Evolutionary conservation across 2,329 filamentous ascomycete species (phyloP).

Genomic region (Scedosporium boydii): DNA sequence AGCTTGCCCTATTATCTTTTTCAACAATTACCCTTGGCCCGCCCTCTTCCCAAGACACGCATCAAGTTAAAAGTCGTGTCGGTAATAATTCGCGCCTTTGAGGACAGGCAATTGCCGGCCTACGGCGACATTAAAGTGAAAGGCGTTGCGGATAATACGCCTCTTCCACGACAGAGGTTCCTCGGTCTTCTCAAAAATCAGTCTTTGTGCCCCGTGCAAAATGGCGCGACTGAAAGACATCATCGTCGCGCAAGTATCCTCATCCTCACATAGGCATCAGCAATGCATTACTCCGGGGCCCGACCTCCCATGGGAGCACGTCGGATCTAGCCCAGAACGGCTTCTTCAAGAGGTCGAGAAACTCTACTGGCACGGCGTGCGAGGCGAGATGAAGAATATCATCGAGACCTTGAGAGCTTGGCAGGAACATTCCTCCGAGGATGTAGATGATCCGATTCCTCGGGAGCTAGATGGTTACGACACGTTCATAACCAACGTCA

Average conservation of each 20-base stretch:
- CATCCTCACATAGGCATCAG: neutral
- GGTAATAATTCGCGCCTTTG: too few species aligned
- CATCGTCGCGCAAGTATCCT: neutral
- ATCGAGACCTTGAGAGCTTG: constrained; percentile 23
- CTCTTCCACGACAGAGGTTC: too few species aligned
- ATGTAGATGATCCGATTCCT: constrained; percentile 16
- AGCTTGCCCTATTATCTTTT: too few species aligned
- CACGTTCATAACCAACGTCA: constrained; percentile 27
- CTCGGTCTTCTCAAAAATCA: too few species aligned
- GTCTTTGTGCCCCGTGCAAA: neutral
- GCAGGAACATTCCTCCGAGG: constrained; percentile 12
- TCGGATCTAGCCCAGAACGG: constrained; percentile 4
- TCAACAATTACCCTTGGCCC: too few species aligned
- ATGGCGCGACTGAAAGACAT: neutral
- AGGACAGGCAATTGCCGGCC: too few species aligned
- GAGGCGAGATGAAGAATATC: constrained; percentile 23
- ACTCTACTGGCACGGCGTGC: constrained; percentile 28
- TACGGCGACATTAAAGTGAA: too few species aligned
- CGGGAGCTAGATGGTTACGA: constrained; percentile 25
- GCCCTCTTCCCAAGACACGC: too few species aligned
- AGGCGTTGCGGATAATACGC: too few species aligned
- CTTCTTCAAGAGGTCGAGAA: constrained; percentile 17
- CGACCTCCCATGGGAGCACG: constrained; percentile 1
- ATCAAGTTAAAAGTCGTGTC: too few species aligned
- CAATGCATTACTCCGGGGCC: constrained; percentile 5